These are phyloP conservation scores for Fusarium penzigii DNA, from an alignment of 2,329 filamentous ascomycete species.

Conservation along the genomic window DNA sequence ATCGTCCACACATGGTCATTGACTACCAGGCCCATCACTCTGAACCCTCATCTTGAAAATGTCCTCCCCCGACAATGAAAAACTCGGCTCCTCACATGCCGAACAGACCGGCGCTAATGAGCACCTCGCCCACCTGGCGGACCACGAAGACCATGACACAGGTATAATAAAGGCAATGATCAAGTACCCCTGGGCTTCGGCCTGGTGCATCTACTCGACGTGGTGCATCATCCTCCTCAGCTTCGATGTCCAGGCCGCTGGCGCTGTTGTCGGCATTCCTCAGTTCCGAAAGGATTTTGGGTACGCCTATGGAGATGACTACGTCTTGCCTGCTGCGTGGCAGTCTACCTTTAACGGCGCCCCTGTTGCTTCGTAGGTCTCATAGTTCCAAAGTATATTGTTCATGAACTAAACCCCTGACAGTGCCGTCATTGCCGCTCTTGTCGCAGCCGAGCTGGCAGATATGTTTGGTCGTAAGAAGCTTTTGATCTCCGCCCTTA, in stretches of 20 bases:
- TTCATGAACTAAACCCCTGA: neutral
- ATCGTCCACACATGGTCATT: no score
- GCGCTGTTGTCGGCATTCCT: slow-evolving; percentile 16
- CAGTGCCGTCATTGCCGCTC: slow-evolving; percentile 10
- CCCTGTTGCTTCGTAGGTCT: slow-evolving; percentile 19
- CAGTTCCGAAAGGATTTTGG: slow-evolving; percentile 22
- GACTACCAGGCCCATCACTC: no score
- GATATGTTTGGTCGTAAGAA: slow-evolving; percentile 13
- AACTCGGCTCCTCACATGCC: no score
- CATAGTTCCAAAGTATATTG: neutral
- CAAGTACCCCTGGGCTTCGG: slow-evolving; percentile 10
- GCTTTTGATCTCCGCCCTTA: slow-evolving; percentile 3
- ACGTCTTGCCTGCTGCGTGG: slow-evolving; percentile 18
- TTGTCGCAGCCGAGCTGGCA: slow-evolving; percentile 11
- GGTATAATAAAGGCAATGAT: slow-evolving; percentile 10
- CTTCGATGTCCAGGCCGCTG: slow-evolving; percentile 19
- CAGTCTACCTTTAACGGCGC: slow-evolving; percentile 18
- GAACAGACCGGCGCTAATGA: no score
- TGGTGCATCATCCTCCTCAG: slow-evolving; percentile 18
- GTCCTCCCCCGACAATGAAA: no score
- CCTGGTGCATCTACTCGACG: slow-evolving; percentile 20
- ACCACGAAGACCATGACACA: slow-evolving; percentile 15
- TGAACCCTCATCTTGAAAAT: no score
- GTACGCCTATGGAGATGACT: slow-evolving; percentile 7
- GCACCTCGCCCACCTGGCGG: slow-evolving; percentile 9